These are phyloP conservation scores for Aschersonia sp. DNA, from an alignment of 2,329 filamentous ascomycete genomes.

Conservation along the genomic window DNA sequence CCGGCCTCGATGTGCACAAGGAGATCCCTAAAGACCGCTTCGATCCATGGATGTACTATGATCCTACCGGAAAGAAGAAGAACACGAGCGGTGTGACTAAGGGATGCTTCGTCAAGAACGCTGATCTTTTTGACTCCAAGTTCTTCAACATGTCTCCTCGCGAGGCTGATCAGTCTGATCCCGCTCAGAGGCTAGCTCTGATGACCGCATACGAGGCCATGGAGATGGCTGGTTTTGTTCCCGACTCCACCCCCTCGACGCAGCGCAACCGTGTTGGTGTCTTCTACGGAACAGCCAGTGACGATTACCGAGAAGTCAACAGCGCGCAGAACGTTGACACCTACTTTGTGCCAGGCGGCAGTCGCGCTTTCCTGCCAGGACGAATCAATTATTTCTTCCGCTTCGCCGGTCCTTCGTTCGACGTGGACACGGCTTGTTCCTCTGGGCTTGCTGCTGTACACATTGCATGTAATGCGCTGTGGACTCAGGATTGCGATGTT, in stretches of 20 bases:
- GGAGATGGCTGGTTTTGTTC: constrained; percentile 43
- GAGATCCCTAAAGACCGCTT: constrained; percentile 48
- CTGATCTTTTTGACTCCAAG: constrained; percentile 55
- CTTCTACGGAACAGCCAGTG: constrained; percentile 62
- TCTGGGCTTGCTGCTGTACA: constrained; percentile 60
- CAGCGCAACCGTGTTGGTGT: constrained; percentile 47
- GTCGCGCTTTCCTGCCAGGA: constrained; percentile 1
- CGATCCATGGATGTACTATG: constrained; percentile 48
- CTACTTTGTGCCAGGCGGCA: constrained; percentile 26
- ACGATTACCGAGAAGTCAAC: constrained; percentile 68
- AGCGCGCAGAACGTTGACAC: constrained; percentile 55
- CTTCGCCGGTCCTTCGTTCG: constrained; percentile 58
- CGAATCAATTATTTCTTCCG: constrained; percentile 69
- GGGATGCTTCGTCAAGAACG: constrained; percentile 54
- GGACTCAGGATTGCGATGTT: constrained; percentile 61
- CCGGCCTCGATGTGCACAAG: constrained; percentile 49
- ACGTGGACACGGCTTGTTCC: constrained; percentile 63
- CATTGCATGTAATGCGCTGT: constrained; percentile 53
- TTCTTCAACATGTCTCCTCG: constrained; percentile 76
- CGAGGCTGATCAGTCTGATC: constrained; percentile 63
- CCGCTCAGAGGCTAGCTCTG: constrained; percentile 59
- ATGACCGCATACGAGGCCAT: constrained; percentile 68
- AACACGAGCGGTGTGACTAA: constrained; percentile 55
- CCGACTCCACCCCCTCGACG: constrained; percentile 52
- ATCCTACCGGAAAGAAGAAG: constrained; percentile 48